A percentile compares a stretch with the other conserved stretches of the same genome.
Evolutionary conservation across 768 basidiomycete species (phyloP).

Genomic region (Gautieria morchelliformis): DNA sequence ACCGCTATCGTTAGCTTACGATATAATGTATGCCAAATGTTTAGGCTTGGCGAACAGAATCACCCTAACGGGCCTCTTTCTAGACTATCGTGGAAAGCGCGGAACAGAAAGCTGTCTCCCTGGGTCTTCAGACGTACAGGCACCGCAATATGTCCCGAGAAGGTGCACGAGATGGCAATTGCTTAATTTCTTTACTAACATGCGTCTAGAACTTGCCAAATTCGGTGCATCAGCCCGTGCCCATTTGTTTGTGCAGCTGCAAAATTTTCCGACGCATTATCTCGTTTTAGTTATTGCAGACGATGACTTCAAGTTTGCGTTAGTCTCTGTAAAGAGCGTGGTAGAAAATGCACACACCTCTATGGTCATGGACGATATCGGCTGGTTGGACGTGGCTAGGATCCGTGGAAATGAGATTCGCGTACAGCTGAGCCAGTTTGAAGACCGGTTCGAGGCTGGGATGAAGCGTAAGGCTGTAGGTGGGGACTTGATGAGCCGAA

Average conservation of each 20-base stretch:
- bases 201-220: conserved; percentile 50
- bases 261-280: conserved; percentile 72
- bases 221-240: conserved; percentile 56
- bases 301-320: conserved; percentile 68
- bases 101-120: conserved; percentile 78
- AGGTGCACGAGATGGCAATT: conserved; percentile 31
- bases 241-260: conserved; percentile 65
- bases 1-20: conserved; percentile 51
- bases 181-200: background rate
- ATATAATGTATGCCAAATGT: conserved; percentile 35
- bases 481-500: background rate
- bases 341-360: conserved; percentile 45
- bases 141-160: conserved; percentile 55
- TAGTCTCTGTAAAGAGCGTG: conserved; percentile 57
- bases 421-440: conserved; percentile 9
- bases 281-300: conserved; percentile 78
- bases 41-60: background rate
- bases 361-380: conserved; percentile 68
- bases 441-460: background rate
- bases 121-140: conserved; percentile 71
- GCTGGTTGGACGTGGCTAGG: conserved; percentile 65
- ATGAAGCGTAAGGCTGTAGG: background rate
- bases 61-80: background rate
- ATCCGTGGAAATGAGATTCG: conserved; percentile 40
- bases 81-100: conserved; percentile 78